These are phyloP conservation scores for Penicillium occitanis DNA, from an alignment of 2,329 filamentous ascomycete genomes.

Conservation along the genomic window DNA sequence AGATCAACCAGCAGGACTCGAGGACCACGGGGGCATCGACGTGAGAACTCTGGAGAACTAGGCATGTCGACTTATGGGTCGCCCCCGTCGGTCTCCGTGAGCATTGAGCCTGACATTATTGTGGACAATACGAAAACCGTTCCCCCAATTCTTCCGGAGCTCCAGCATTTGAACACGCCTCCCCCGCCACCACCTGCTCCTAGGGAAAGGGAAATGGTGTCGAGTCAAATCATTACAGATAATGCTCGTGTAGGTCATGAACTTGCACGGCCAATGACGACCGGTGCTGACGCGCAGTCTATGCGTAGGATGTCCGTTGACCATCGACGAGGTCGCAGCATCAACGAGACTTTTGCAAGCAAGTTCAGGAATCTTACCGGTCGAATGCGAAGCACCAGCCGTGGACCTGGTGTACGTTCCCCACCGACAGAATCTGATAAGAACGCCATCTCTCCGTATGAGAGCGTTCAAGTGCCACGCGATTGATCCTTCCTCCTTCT, in stretches of 20 bases:
- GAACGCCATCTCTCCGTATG: constrained; percentile 30
- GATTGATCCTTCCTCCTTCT: constrained; percentile 15
- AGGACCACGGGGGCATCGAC: constrained; percentile 31
- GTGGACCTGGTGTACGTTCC: constrained; percentile 50
- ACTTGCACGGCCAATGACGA: constrained; percentile 39
- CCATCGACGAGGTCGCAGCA: constrained; percentile 56
- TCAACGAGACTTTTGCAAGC: constrained; percentile 57
- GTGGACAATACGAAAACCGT: constrained; percentile 25
- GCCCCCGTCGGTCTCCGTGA: constrained; percentile 47
- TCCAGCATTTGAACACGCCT: constrained; percentile 59
- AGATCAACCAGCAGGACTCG: constrained; percentile 43
- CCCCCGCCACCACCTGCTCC: constrained; percentile 54
- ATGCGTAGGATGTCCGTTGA: constrained; percentile 45
- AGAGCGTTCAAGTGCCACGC: constrained; percentile 29
- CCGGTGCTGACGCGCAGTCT: constrained; percentile 33
- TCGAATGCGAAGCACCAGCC: constrained; percentile 59
- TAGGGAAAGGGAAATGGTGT: constrained; percentile 38
- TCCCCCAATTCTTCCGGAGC: constrained; percentile 58
- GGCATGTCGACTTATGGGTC: constrained; percentile 30
- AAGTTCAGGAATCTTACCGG: constrained; percentile 57
- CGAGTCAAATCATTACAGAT: constrained; percentile 44
- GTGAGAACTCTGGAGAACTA: constrained; percentile 31
- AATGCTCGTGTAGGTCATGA: constrained; percentile 38
- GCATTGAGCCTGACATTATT: constrained; percentile 51
- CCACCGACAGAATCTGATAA: constrained; percentile 37